These are phyloP conservation scores for Fraxinus greggii DNA, from an alignment of 305 asterid species.

Conservation along the genomic window DNA sequence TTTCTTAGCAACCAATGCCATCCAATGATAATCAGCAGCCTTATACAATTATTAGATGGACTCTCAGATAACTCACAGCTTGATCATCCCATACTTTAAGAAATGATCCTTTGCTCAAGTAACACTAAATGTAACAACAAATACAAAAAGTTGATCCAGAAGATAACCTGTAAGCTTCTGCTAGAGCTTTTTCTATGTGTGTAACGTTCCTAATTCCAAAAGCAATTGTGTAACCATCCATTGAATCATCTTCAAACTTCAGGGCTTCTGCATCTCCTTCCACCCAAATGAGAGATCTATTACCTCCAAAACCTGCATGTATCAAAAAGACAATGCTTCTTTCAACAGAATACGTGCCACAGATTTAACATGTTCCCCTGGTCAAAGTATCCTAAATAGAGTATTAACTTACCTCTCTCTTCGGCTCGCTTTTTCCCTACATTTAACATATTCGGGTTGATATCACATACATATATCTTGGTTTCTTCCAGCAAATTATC, in stretches of 20 bases:
- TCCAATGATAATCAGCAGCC: background rate
- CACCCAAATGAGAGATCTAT: slow-evolving; percentile 76
- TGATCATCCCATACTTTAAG: background rate
- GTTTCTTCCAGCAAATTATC: slow-evolving; percentile 67
- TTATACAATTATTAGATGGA: background rate
- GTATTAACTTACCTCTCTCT: slow-evolving; percentile 58
- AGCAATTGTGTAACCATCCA: slow-evolving; percentile 97
- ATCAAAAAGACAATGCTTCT: slow-evolving; percentile 7
- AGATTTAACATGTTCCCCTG: background rate
- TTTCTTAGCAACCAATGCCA: background rate
- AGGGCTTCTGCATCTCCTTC: slow-evolving; percentile 94
- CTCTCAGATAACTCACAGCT: background rate
- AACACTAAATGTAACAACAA: background rate
- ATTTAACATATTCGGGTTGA: slow-evolving; percentile 79
- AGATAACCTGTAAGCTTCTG: slow-evolving; percentile 83
- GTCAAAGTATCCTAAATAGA: background rate
- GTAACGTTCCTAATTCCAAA: slow-evolving; percentile 93
- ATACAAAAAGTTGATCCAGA: background rate
- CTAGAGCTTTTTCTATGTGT: slow-evolving; percentile 80
- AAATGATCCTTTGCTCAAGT: background rate
- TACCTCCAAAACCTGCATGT: slow-evolving; percentile 50
- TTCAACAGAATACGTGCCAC: background rate
- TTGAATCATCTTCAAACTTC: slow-evolving; percentile 60
- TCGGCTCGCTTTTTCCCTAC: slow-evolving; percentile 82
- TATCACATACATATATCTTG: slow-evolving; percentile 73